Evolutionary conservation across 2,329 filamentous ascomycete genomes (phyloP).

Genomic region (Aquanectria penicillioides): DNA sequence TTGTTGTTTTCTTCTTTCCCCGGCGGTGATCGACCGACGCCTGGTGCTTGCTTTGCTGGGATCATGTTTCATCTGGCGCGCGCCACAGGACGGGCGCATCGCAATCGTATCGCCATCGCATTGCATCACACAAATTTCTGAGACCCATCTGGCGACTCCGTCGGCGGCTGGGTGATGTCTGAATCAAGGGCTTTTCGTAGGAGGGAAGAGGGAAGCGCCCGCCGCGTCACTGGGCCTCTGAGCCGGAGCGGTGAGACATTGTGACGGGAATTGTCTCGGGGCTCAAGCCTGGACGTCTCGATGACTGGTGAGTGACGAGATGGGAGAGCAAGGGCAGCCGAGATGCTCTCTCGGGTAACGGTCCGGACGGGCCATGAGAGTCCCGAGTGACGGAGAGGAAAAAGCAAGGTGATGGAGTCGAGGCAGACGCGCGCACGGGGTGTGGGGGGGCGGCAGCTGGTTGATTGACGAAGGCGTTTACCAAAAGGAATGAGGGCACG

Average conservation of each 20-base stretch:
- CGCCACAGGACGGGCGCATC: constrained; percentile 23
- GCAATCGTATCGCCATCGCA: not conserved
- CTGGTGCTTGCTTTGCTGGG: constrained; percentile 10
- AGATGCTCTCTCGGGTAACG: too few relatives aligned
- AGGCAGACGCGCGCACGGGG: too few relatives aligned
- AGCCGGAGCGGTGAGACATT: constrained; percentile 14
- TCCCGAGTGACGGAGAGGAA: too few relatives aligned
- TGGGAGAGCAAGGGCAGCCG: not conserved
- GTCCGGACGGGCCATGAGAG: too few relatives aligned
- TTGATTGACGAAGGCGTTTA: not conserved
- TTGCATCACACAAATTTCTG: not conserved
- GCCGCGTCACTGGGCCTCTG: not conserved
- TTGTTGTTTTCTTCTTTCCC: not conserved
- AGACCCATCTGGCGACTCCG: not conserved
- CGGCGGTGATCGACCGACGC: not conserved
- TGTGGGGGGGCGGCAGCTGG: not conserved
- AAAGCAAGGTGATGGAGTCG: too few relatives aligned
- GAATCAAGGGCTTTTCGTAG: not conserved
- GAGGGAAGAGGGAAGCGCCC: not conserved
- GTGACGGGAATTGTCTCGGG: constrained; percentile 18
- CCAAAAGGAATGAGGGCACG: not conserved
- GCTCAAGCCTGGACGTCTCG: not conserved
- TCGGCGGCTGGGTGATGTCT: constrained; percentile 1
- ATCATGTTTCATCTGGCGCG: constrained; percentile 42
- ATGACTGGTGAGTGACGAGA: constrained; percentile 1